Base-by-base conservation (phyloP, 495 filamentous ascomycete genomes). In the Tuber indicum region DNA sequence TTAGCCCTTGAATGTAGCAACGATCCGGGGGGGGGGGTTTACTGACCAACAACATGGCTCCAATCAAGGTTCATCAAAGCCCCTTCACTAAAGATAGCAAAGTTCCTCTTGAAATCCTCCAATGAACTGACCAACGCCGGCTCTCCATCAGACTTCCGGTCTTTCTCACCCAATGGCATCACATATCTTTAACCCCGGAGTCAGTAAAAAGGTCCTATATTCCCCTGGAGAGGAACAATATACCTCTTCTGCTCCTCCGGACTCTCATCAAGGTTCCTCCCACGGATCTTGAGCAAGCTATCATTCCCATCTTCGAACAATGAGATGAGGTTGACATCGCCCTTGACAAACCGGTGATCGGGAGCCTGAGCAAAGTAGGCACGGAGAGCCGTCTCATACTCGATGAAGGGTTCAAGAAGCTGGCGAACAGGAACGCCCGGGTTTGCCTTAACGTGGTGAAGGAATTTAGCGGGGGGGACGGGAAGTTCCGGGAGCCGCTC, bases 81-180 rank as follows among this genome's bases (percentile, higher is more conserved):
- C 21, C 85, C 87, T 83, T 96, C 93, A 36, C 91, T 92, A 81
- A 96, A 96, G 76, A 95, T 81, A 74, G 87, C 87, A 84, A 95
- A 94, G 84, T 95, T 93, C 69, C 88, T 86, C 80, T 89, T 88
- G 81, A 95, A 96, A 21, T 93, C 91, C 72, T 88, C 87, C 46
- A 94, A 81, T 1, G 86, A 86, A 43, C 84, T 75, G 1, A 93
- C 92, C 41, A 92, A 86, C 8, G 92, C 92, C 7, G 89, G 88
- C 1, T 91, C 88, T 43, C 88, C 90, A 82, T 86, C 85, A 2
- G 84, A 70, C 42, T 89, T 90, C 49, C 93, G 89, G 41, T 88
- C 84, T 8, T 89, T 84, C 0, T 88, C 84, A 0, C 87, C 85
- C 49, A 96, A 84, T 19, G 90, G 82, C 87, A 96, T 90, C 80